Evolutionary conservation across 176 grass and related monocot species (phyloP).

Genomic region (Thinopyrum elongatum): DNA sequence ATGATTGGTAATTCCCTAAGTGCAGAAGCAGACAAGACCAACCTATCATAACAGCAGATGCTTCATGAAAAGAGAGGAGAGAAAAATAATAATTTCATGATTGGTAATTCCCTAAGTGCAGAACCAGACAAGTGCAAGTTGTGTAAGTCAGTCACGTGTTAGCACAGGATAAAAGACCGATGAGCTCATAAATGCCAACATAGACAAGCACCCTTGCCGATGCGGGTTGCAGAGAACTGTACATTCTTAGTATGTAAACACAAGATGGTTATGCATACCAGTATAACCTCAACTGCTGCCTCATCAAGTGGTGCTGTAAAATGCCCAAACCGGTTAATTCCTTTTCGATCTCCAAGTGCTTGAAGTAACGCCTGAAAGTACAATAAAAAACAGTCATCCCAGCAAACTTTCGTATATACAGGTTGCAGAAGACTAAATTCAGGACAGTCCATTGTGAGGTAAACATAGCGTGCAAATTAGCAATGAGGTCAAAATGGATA

Average conservation of each 20-base stretch:
- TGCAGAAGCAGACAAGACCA: neutral
- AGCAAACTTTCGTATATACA: neutral
- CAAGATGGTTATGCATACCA: too few species aligned
- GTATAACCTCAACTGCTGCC: too few species aligned
- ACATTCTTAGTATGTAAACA: constrained; percentile 25
- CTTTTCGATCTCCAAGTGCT: too few species aligned
- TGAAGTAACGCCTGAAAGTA: too few species aligned
- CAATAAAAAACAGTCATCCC: neutral
- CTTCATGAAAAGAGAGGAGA: neutral
- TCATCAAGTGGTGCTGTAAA: too few species aligned
- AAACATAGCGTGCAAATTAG: neutral
- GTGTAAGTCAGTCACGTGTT: neutral
- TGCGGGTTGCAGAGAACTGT: constrained; percentile 4
- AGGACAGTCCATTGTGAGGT: neutral
- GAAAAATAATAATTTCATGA: neutral
- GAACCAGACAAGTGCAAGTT: neutral
- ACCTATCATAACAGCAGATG: too few species aligned
- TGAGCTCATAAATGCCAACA: constrained; percentile 12
- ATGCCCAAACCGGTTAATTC: too few species aligned
- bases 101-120: neutral
- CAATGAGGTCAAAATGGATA: neutral
- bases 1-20: too few species aligned
- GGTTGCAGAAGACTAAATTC: neutral
- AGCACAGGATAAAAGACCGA: neutral
- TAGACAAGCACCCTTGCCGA: neutral